Evolutionary conservation across 208 protist species (phyloP), one percentile per base, ranked within the genome.

Genomic region (Trypanosoma theileri): DNA sequence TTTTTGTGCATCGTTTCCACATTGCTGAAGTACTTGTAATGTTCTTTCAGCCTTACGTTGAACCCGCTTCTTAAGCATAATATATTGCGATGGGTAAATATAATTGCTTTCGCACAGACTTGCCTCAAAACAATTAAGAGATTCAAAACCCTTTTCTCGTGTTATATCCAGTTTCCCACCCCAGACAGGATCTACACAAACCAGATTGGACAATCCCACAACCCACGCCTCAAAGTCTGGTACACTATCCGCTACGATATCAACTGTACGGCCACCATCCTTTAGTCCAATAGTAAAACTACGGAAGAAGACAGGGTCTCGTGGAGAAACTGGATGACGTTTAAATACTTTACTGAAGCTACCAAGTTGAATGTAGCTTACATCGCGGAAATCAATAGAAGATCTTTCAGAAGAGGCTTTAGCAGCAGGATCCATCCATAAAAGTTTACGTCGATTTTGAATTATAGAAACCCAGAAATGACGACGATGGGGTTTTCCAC

Each of bases 181-280:
- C 89, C 91, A 98, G 13, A 77, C 59, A n/a, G 94, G 92, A 63
- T 96, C 91, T 3, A 96, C 80, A 24, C 83, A 77, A 40, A 95
- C 72, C 16, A 97, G 71, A 69, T 94, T 82, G 0, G 88, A 84
- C 1, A 97, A 77, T 0, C 91, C 94, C 12, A 98, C 71, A 16
- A 97, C 79, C 92, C 92, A 97, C 53, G 94, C 94, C 75, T 98
- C 94, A 71, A 92, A 96, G 71, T 98, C 94, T n/a, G 89, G 79
- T 16, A 92, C 40, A 28, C 86, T 82, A 56, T 91, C 82, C 1
- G 91, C 91, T 2, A 98, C 90, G 26, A 96, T 80, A 78, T 98
- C 94, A 17, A 98, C 81, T n/a, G 94, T 97, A 50, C 94, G 86
- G 17, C 74, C 78, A 50, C 88, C 88, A 40, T 63, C 77, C 53